phyloP scores from a whole-genome alignment of 2,329 filamentous ascomycete genomes.

The Diaporthe citri region DNA sequence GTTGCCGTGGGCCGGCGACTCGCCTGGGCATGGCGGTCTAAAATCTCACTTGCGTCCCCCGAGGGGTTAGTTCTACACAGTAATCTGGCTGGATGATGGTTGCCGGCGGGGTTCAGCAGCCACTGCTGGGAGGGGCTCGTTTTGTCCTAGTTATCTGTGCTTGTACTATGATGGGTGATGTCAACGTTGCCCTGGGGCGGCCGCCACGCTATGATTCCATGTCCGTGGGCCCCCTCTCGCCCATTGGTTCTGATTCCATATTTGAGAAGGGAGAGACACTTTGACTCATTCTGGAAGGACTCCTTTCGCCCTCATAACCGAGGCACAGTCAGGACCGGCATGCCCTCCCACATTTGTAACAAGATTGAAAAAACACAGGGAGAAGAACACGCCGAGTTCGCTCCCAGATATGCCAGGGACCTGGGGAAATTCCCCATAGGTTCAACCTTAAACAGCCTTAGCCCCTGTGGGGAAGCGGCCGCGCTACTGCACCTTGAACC shows the following conservation, averaged over 20 bases:
- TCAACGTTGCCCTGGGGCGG: neutral
- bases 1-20: conserved; percentile 6
- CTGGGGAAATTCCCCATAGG: conserved; percentile 27
- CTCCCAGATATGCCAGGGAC: conserved; percentile 4
- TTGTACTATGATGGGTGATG: neutral
- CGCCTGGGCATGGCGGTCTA: neutral
- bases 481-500: conserved; percentile 32
- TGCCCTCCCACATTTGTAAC: neutral
- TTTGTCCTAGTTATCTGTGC: no score
- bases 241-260: neutral
- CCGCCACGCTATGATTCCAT: neutral
- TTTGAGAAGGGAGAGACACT: neutral
- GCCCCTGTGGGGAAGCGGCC: conserved; percentile 15
- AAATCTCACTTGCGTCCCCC: conserved; percentile 3
- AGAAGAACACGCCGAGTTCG: conserved; percentile 3
- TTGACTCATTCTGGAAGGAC: neutral
- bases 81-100: neutral
- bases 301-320: neutral
- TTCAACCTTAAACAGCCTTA: conserved; percentile 10
- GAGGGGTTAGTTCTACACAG: neutral
- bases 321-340: no score
- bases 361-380: neutral
- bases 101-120: neutral
- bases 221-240: neutral
- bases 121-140: neutral